Evolutionary conservation across 202 grass and related monocot species (phyloP), one percentile per base, ranked within the genome.

Genomic region (Hordeum pubiflorum): DNA sequence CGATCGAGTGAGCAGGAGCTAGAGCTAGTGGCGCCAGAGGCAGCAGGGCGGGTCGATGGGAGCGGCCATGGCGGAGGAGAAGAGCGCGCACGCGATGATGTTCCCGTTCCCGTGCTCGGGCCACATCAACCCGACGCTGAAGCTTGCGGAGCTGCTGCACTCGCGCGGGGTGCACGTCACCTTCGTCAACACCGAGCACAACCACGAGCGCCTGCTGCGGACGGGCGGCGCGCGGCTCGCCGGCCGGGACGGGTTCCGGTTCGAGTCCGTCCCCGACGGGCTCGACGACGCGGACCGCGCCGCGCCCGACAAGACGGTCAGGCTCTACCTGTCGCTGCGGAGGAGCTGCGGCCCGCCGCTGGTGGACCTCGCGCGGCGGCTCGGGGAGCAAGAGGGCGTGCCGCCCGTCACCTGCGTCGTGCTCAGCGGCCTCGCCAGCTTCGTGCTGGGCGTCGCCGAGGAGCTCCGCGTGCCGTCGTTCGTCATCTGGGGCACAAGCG

Each of bases 141-240:
- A 88, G 82, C 82, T 95, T 10, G 93, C 87, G 11, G 88, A 90
- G 68, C 76, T 90, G 26, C 87, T 92, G 65, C 90, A 91, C 89
- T 59, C 91, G 43, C 89, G 76, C 46, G 90, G 90, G 40, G 89
- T 96, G 38, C 12, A 73, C 80, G 89, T 96, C 37, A 92, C 93
- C 72, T 93, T 88, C 86, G 90, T 92, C 75, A 90, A 96, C 93
- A 88, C 93, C 4, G 83, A 96, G 61, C 85, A 90, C 93, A 96
- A 96, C 88, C 85, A 91, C 78, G 65, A 75, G 77, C 78, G 81
- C 0, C 86, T 91, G 10, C 67, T 21, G 38, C n/a, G 69, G 0
- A 40, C 67, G 3, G 21, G 18, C 11, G 64, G 57, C 34, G 5
- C 63, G 66, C 4, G 38, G 71, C 77, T n/a, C 55, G 71, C 2